Base-by-base conservation (phyloP, 208 protist genomes). In the Acanthamoeba royreba region DNA sequence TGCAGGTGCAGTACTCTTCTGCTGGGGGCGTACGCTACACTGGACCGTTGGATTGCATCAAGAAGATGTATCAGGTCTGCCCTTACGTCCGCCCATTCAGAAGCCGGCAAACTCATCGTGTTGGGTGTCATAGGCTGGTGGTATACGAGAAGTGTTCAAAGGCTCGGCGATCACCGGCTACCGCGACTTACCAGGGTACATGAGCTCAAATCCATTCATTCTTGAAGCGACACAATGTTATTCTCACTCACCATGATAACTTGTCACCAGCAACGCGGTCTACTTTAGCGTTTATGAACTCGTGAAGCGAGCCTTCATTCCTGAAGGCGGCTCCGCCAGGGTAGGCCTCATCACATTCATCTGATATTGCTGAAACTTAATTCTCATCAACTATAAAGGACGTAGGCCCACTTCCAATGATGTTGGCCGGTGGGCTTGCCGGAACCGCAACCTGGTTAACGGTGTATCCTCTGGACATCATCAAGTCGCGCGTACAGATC, bases 401-500 rank as follows among this genome's bases (percentile, higher is more conserved):
- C 13, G 79, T 88, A 28, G 79, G 79, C 3, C 79, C 79, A 28
- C 28, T 88, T 42, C 79, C 79, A 3, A 53, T 88, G 47, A 53
- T 88, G 43, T 25, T 88, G 43, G 79, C 79, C 35, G 79, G 79
- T 15, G 79, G 79, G 2, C 35, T 53, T 25, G 79, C 79, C 17
- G 79, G 79, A 13, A 61, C 49, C n/a, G 79, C 79, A 42, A 88
- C 43, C 8, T 88, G 79, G 79, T 28, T 88, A 33, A n/a, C 28
- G 31, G 49, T 88, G 13, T 88, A 63, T 25, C 79, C 79, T 3
- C n/a, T 88, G 2, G 79, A 88, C 49, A 53, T 88, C 42, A 28
- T 88, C 46, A 88, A 88, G 46, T 88, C 79, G 79, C 43, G 79
- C 33, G 79, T 88, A 28, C 79, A 88, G 79, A 88, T 61, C 1